Base-by-base conservation (phyloP, 202 grass and related monocot genomes). In the Setaria viridis region DNA sequence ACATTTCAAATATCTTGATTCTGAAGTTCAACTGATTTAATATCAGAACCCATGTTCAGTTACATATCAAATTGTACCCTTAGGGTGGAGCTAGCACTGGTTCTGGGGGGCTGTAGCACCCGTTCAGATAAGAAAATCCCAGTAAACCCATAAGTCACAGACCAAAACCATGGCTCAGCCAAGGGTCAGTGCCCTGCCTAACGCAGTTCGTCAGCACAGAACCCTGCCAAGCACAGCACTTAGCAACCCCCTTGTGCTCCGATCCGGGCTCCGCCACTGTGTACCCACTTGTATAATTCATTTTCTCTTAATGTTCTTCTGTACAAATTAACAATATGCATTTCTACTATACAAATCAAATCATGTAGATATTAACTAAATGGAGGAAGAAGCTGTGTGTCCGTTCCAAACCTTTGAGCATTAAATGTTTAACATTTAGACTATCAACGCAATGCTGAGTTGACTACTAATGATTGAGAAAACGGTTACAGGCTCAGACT, bases 1-100 rank as follows among this genome's bases (percentile, higher is more conserved):
- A 72, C 46, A 64, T 71, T 78, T 16, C 13, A 83, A 43, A 83
- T 59, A 88, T 46, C 12, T 43, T 34, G 30, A 77, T 30, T 62
- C 42, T 9, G 46, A 11, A 64, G 45, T 47, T 35, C 25, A 76
- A 63, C 29, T n/a, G 6, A 74, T 69, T 42, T 39, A 2, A 47
- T 45, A 79, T 34, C 12, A 62, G 42, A 51, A 1, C 37, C 12
- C 62, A 63, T 60, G n/a, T 70, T 69, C 62, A 81, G 62, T 62
- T 64, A 47, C 59, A 80, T 59, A 46, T 69, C 14, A 68, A 75
- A 85, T 8, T 84, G 20, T 43, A 60, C 42, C 20, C 53, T 35
- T 2, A 2, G 56, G 20, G 56, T 7, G 6, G 54, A 57, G 6
- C 17, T n/a, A 57, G 19, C 19, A 9, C 54, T 17, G 16, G 53